Percentiles rank a stretch among this genome's conserved stretches.
Evolutionary conservation across 1,139 yeast genomes (phyloP).

Genomic region (Diutina catenulata): DNA sequence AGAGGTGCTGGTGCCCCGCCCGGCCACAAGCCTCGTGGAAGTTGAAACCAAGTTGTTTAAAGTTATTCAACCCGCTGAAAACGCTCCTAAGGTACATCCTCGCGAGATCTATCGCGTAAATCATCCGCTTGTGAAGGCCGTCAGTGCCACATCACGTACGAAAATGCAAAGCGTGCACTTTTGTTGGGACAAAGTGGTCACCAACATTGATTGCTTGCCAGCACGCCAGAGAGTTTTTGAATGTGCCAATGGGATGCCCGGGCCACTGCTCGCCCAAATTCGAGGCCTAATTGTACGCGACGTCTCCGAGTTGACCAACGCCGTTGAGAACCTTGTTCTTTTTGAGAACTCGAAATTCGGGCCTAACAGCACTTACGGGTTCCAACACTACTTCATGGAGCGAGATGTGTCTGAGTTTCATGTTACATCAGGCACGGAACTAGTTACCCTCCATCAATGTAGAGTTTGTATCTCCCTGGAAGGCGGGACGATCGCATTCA

Average conservation of each 20-base stretch:
- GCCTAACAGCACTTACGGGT: background rate
- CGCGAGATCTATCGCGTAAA: too few species aligned
- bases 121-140: too few species aligned
- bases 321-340: background rate
- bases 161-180: too few species aligned
- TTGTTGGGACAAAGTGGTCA: background rate
- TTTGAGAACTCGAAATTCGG: background rate
- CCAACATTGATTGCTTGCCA: background rate
- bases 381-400: background rate
- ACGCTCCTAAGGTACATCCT: too few species aligned
- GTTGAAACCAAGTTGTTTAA: too few species aligned
- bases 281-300: too few species aligned
- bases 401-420: background rate
- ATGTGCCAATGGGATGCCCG: background rate
- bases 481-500: background rate
- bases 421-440: background rate
- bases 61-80: too few species aligned
- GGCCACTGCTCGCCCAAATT: background rate
- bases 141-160: too few species aligned
- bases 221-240: background rate
- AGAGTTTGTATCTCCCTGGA: background rate
- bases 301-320: background rate
- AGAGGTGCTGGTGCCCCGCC: too few species aligned
- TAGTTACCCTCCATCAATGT: background rate
- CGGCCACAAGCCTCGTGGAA: too few species aligned